Conservation (phyloP, 2,329 filamentous ascomycete species). For the Trematosphaeria pertusa region DNA sequence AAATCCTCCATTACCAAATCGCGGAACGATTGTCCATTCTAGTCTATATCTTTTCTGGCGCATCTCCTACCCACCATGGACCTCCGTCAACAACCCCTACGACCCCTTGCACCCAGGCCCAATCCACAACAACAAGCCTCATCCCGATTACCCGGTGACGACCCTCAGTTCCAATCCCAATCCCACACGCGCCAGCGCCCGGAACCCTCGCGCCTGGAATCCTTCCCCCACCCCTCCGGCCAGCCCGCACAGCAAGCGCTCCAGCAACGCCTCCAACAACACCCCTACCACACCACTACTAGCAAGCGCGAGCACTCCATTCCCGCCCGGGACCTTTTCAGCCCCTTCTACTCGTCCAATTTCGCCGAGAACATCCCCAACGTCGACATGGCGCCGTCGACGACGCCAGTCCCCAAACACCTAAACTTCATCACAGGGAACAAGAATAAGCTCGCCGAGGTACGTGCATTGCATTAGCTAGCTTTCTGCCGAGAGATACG, state of each 20-base stretch:
- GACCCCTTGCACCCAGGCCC: too few species aligned
- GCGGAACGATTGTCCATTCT: slow-evolving; percentile 9
- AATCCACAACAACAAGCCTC: too few species aligned
- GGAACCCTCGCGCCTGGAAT: slow-evolving; percentile 7
- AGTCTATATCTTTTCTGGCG: slow-evolving; percentile 1
- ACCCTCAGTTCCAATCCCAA: not conserved
- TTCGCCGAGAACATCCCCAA: not conserved
- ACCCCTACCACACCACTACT: slow-evolving; percentile 17
- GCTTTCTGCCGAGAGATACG: too few species aligned
- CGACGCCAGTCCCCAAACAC: slow-evolving; percentile 48
- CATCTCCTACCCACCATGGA: slow-evolving; percentile 3
- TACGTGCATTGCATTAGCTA: slow-evolving; percentile 9
- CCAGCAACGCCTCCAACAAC: slow-evolving; percentile 12
- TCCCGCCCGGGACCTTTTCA: slow-evolving; percentile 1
- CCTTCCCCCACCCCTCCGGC: slow-evolving; percentile 15
- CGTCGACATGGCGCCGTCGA: slow-evolving; percentile 15
- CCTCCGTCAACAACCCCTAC: too few species aligned
- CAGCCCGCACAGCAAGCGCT: slow-evolving; percentile 15
- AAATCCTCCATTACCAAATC: slow-evolving; percentile 14
- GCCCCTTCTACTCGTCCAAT: not conserved
- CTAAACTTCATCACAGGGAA: slow-evolving; percentile 98
- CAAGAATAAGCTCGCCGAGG: slow-evolving; percentile 86
- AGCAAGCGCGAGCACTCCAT: slow-evolving; percentile 2
- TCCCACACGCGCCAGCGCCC: not conserved
- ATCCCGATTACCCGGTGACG: slow-evolving; percentile 3